Base-by-base conservation (phyloP, 257 asterid genomes). In the Jasminum sambac region DNA sequence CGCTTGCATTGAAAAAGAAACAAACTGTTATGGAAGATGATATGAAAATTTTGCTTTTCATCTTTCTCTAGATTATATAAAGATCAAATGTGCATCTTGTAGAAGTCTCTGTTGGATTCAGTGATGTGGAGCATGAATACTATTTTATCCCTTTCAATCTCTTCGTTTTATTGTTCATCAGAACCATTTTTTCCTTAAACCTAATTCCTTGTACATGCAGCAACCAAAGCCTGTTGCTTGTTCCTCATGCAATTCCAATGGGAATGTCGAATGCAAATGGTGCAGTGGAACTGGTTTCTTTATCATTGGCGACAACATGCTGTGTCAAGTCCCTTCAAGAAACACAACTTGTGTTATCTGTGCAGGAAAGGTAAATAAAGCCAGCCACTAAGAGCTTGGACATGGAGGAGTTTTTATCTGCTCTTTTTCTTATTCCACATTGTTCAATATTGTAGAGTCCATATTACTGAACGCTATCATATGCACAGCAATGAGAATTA, bases 281-380 rank as follows among this genome's bases (percentile, higher is more conserved):
- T 94, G 99, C 30, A 79, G 83, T 19, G 99, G 99, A 64, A 94
- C 99, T 12, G 97, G 97, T 65, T 94, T 89, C 88, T 94, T 94
- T 88, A 85, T 89, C 71, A 81, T 91, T 42, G 97, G 99, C 16
- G 96, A 94, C 69, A 94, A 94, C 85, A 94, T 91, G 97, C 26
- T 91, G 80, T 91, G 99, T 71, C 90, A 94, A 83, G 95, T 94
- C 67, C 97, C 97, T 65, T 91, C 99, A 19, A 84, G 90, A 74
- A 91, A 86, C 82, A 87, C 96, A 0, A 78, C 89, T 6, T 94
- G 97, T 77, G 89, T 91, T 69, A 91, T 89, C 44, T 91, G 99
- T 61, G 74, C 84, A 2, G 96, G 95, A 75, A 89, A 91, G 95
- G 97, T 91, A 81, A 81, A 64, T 23, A 41, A 17, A 6, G 58